phyloP scores from a whole-genome alignment of 1,284 basidiomycete genomes.

The Limonomyces culmigenus region DNA sequence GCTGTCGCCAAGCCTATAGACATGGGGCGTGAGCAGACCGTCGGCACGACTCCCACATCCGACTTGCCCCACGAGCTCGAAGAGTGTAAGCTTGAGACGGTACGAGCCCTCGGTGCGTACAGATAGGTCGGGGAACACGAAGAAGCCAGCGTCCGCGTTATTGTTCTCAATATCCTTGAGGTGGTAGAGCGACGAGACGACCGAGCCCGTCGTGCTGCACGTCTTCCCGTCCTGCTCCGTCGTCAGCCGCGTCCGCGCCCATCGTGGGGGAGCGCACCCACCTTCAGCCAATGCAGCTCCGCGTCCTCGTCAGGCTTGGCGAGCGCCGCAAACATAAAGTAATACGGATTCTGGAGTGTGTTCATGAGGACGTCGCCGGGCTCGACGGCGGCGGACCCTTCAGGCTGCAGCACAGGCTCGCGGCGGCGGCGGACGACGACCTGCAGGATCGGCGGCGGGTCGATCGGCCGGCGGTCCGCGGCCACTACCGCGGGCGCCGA shows the following conservation, averaged over 20 bases:
- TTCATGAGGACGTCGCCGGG: conserved; percentile 7
- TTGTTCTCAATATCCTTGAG: conserved; percentile 81
- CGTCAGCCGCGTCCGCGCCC: background rate
- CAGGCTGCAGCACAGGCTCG: conserved; percentile 10
- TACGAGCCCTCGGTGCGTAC: conserved; percentile 81
- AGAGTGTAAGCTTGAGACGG: conserved; percentile 79
- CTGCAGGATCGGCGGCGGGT: conserved; percentile 94
- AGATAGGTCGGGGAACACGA: conserved; percentile 78
- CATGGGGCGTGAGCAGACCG: background rate
- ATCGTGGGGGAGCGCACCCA: conserved; percentile 12
- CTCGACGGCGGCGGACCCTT: conserved; percentile 21
- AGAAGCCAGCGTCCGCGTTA: conserved; percentile 78
- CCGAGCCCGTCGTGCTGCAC: conserved; percentile 74
- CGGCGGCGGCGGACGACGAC: conserved; percentile 58
- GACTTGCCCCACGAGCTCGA: conserved; percentile 81
- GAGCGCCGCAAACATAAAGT: conserved; percentile 86
- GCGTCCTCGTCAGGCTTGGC: conserved; percentile 79
- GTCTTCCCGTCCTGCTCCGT: conserved; percentile 64
- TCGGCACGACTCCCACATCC: background rate
- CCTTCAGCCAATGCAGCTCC: conserved; percentile 86
- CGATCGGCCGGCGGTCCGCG: conserved; percentile 89
- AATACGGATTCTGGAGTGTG: conserved; percentile 80
- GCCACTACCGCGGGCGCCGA: conserved; percentile 5
- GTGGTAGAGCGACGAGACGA: conserved; percentile 89
- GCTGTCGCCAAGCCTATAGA: conserved; percentile 19